Conservation (phyloP, 176 grass and related monocot species). For the Oropetium thomaeum region DNA sequence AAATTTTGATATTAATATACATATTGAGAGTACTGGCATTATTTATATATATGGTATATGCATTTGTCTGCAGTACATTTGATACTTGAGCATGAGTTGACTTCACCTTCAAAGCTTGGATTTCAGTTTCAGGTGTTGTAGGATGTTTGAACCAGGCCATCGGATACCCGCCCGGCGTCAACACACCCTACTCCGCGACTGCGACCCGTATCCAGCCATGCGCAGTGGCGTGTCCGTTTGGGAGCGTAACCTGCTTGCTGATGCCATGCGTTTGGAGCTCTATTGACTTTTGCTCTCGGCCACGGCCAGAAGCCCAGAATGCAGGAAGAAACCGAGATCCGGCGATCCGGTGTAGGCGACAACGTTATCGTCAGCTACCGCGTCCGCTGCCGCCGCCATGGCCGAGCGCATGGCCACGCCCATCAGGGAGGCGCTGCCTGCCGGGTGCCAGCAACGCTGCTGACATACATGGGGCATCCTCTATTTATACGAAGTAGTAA, state of each 20-base stretch:
- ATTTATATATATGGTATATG: too few relatives aligned
- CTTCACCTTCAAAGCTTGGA: background rate
- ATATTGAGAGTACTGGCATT: too few relatives aligned
- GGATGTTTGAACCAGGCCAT: background rate
- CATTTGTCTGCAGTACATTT: too few relatives aligned
- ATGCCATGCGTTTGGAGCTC: background rate
- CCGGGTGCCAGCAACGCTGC: background rate
- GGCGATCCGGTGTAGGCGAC: background rate
- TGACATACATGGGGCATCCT: too few relatives aligned
- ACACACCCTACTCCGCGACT: background rate
- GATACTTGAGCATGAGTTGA: too few relatives aligned
- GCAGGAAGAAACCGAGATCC: background rate
- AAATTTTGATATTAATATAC: too few relatives aligned
- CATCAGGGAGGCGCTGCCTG: background rate
- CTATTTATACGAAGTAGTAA: too few relatives aligned
- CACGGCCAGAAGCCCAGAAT: background rate
- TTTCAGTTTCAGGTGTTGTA: background rate
- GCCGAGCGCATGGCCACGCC: background rate
- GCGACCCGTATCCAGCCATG: background rate
- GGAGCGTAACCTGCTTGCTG: background rate
- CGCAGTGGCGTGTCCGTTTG: background rate
- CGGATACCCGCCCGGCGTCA: background rate
- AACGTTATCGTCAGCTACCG: background rate
- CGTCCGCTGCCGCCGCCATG: background rate
- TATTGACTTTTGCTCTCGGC: background rate